These are phyloP conservation scores for Lonicera japonica DNA, from an alignment of 129 eudicot genomes.

Conservation along the genomic window DNA sequence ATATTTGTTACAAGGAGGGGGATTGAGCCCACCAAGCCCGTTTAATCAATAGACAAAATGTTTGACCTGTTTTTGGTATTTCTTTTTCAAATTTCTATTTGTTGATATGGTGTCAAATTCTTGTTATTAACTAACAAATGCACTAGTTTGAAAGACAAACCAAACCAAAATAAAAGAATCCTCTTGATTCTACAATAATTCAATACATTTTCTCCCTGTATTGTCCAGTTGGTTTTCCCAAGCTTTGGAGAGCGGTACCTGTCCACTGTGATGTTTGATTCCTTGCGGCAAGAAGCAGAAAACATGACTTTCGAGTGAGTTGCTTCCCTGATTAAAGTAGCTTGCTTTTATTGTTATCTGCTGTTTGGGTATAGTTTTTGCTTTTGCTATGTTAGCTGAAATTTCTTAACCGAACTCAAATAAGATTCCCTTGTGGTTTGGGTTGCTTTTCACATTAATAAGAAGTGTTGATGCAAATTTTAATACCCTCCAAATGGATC, in stretches of 20 bases:
- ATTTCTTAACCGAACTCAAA: no score
- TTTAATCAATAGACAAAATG: no score
- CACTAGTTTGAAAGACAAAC: not conserved
- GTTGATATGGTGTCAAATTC: not conserved
- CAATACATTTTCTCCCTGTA: not conserved
- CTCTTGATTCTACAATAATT: not conserved
- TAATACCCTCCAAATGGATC: no score
- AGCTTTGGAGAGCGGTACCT: slow-evolving; percentile 17
- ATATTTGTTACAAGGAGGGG: not conserved
- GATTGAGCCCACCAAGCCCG: not conserved
- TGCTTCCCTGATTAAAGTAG: not conserved
- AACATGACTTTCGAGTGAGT: slow-evolving; percentile 3
- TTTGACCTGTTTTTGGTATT: not conserved
- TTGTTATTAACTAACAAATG: not conserved
- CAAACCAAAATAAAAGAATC: not conserved
- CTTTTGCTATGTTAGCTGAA: no score
- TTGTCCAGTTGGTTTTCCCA: slow-evolving; percentile 10
- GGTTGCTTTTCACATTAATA: no score
- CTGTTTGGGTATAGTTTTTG: no score
- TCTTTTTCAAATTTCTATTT: not conserved
- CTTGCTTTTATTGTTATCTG: not conserved
- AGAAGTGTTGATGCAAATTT: no score
- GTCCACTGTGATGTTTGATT: slow-evolving; percentile 13
- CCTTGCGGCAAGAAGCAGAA: slow-evolving; percentile 12
- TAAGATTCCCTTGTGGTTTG: no score